phyloP scores from a whole-genome alignment of 176 grass and related monocot species.

The Thinopyrum elongatum region DNA sequence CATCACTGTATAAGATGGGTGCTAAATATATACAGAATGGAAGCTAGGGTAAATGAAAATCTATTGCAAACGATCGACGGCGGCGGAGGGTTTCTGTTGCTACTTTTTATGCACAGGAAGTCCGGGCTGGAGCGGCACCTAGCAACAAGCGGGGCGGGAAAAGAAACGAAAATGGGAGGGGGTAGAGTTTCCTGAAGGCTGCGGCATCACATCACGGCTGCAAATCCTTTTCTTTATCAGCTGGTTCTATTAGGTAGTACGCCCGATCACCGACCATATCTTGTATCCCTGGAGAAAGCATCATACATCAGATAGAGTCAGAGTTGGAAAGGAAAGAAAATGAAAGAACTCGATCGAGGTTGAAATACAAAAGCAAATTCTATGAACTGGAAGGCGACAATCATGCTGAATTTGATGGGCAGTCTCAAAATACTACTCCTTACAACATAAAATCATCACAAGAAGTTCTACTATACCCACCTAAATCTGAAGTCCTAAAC shows the following conservation, averaged over 20 bases:
- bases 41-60: constrained; percentile 34
- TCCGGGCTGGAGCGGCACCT: constrained; percentile 21
- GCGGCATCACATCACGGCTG: constrained; percentile 21
- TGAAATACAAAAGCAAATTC: background rate
- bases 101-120: constrained; percentile 60
- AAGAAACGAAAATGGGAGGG: constrained; percentile 14
- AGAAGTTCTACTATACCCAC: background rate
- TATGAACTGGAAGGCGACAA: background rate
- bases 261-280: constrained; percentile 44
- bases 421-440: background rate
- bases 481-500: background rate
- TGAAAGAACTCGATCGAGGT: background rate
- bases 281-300: constrained; percentile 47
- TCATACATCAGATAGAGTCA: background rate
- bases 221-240: constrained; percentile 2
- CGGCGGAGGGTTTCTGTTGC: constrained; percentile 34
- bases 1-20: constrained; percentile 42
- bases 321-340: background rate
- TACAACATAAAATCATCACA: background rate
- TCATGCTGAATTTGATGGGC: background rate
- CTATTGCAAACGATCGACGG: constrained; percentile 27
- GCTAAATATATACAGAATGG: constrained; percentile 50
- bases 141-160: constrained; percentile 12
- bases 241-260: constrained; percentile 6
- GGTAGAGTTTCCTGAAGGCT: constrained; percentile 25